Percentiles rank a stretch among this genome's conserved stretches.
These are phyloP conservation scores for Umbilicus rupestris DNA, from an alignment of 164 flowering plant species.

Conservation along the genomic window DNA sequence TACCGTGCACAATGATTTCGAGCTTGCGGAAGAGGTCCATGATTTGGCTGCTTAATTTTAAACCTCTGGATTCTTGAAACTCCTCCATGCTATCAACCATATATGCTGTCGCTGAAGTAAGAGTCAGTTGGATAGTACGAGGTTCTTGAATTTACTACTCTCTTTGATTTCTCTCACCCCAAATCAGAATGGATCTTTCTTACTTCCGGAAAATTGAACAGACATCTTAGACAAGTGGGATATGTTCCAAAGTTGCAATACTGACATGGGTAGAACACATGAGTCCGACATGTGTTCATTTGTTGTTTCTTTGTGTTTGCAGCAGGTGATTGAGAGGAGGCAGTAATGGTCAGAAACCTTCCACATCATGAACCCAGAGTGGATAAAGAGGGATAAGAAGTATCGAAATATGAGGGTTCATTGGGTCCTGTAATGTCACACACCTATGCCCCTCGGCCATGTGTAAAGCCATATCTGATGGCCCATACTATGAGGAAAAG, in stretches of 20 bases:
- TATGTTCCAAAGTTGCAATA: slow-evolving; percentile 19
- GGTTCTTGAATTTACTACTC: slow-evolving; percentile 62
- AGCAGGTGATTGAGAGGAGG: too few species aligned
- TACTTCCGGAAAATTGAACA: slow-evolving; percentile 40
- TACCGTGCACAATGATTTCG: slow-evolving; percentile 44
- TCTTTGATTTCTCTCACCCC: slow-evolving; percentile 45
- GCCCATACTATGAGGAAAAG: slow-evolving; percentile 18
- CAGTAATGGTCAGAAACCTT: slow-evolving; percentile 6
- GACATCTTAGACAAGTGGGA: slow-evolving; percentile 39
- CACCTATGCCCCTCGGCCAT: slow-evolving; percentile 12
- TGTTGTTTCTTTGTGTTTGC: too few species aligned
- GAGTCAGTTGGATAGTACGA: slow-evolving; percentile 55
- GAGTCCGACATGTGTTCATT: too few species aligned
- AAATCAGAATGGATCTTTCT: slow-evolving; percentile 44
- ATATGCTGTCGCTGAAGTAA: slow-evolving; percentile 57
- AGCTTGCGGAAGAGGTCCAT: slow-evolving; percentile 46
- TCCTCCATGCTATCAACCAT: slow-evolving; percentile 56
- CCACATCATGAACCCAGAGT: neutral
- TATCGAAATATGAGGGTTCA: neutral
- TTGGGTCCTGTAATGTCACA: neutral
- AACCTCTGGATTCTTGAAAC: slow-evolving; percentile 42
- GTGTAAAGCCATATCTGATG: slow-evolving; percentile 27
- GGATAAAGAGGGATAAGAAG: neutral
- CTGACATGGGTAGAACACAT: too few species aligned
- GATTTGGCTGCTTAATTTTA: slow-evolving; percentile 32